These are phyloP conservation scores for Melampsora abietis-canadensis DNA, from an alignment of 1,284 basidiomycete genomes.

Conservation along the genomic window DNA sequence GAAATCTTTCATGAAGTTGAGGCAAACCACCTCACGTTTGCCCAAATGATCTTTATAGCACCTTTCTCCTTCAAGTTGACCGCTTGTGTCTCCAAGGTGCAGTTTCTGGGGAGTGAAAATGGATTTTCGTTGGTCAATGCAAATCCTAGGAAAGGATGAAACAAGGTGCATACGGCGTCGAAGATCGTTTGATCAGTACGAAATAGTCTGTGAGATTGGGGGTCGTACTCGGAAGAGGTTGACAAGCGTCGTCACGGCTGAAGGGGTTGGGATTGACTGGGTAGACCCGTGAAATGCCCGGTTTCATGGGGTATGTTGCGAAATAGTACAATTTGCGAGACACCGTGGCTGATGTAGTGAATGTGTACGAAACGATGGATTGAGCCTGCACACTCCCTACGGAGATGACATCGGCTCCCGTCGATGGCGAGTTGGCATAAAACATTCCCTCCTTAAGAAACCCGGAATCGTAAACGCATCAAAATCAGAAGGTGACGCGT, in stretches of 20 bases:
- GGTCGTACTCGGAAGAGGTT: constrained; percentile 6
- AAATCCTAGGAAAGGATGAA: not conserved
- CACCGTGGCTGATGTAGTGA: constrained; percentile 36
- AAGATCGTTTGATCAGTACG: constrained; percentile 35
- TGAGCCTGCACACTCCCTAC: constrained; percentile 48
- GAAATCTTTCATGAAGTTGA: not conserved
- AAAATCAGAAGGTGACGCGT: not conserved
- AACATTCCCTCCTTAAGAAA: constrained; percentile 52
- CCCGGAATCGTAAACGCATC: not conserved
- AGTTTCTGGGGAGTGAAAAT: constrained; percentile 4
- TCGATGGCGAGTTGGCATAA: constrained; percentile 54
- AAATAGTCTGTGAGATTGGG: constrained; percentile 31
- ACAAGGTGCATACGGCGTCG: constrained; percentile 23
- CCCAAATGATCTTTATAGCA: constrained; percentile 28
- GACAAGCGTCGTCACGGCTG: constrained; percentile 35
- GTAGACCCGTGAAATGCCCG: constrained; percentile 32
- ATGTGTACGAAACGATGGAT: constrained; percentile 30
- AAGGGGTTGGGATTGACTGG: constrained; percentile 20
- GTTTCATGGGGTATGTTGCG: constrained; percentile 26
- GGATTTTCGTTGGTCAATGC: not conserved
- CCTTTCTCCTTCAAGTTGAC: constrained; percentile 14
- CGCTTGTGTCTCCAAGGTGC: constrained; percentile 38
- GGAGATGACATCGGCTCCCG: constrained; percentile 53
- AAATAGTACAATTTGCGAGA: constrained; percentile 32
- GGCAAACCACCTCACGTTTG: constrained; percentile 19